Evolutionary conservation across 2,329 filamentous ascomycete genomes (phyloP).

Genomic region (Ophiostoma ulmi): DNA sequence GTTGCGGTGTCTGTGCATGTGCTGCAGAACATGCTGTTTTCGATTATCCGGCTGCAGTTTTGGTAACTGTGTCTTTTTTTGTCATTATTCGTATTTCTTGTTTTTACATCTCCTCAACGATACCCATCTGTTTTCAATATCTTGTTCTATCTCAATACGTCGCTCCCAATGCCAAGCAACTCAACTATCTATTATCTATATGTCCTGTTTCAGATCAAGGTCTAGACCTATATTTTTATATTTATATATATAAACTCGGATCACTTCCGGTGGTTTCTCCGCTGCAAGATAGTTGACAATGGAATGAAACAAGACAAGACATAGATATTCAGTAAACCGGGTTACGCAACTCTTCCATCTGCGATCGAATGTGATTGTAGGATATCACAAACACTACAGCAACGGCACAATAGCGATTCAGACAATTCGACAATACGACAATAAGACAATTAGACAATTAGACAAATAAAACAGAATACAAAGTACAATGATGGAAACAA

Average conservation of each 20-base stretch:
- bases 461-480: too few species aligned
- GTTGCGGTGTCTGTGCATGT: slow-evolving; percentile 63
- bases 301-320: slow-evolving; percentile 3
- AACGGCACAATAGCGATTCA: neutral
- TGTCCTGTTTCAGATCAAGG: neutral
- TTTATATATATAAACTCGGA: neutral
- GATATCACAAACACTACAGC: slow-evolving; percentile 7
- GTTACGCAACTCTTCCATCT: neutral
- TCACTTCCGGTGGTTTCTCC: neutral
- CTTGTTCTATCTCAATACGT: neutral
- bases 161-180: neutral
- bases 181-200: neutral
- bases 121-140: slow-evolving; percentile 11
- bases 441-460: too few species aligned
- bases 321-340: neutral
- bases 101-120: slow-evolving; percentile 17
- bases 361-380: slow-evolving; percentile 1
- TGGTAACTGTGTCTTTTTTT: slow-evolving; percentile 27
- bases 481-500: neutral
- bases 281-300: slow-evolving; percentile 7
- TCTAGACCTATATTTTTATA: neutral
- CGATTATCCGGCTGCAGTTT: slow-evolving; percentile 61
- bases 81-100: neutral
- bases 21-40: slow-evolving; percentile 67
- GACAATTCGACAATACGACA: too few species aligned